Evolutionary conservation across 495 filamentous ascomycete species (phyloP), one percentile per base, ranked within the genome.

Genomic region (Lasiosphaeris hirsuta): DNA sequence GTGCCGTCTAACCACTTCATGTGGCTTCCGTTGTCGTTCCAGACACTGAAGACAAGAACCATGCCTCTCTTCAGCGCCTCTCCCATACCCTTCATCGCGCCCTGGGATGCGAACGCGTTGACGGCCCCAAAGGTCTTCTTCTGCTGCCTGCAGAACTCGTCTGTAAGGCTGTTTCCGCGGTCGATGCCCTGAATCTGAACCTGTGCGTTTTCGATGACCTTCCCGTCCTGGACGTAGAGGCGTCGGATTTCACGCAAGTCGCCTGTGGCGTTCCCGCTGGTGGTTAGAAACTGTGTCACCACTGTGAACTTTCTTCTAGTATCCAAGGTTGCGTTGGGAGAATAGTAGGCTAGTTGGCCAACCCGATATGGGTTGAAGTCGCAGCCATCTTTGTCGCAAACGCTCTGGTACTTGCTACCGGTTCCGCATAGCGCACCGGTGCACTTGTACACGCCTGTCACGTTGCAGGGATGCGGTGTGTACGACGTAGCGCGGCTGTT

Each of bases 271-370:
- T 17, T 44, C 7, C 75, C 74, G 55, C 79, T 75, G 53, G 74
- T 59, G 18, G 83, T 86, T 56, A 84, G 63, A 73, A 89, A 89
- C 63, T 89, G 84, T 4, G 86, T 90, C 35, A 85, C 80, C 4
- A 90, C 84, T 4, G 85, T 89, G 60, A 90, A 73, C 10, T 77
- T 75, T 48, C 76, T 72, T 37, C 67, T 75, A 49, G 85, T 84
- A 71, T 89, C 80, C 54, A 89, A 71, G 4, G 66, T 83, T 61
- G 60, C 57, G 47, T 62, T 68, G 63, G 72, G 69, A n/a, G 82
- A 83, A 66, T 78, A 86, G 75, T 83, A 88, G 46, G 51, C 62
- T 23, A 64, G 75, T 63, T 78, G 72, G 37, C 84, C 83, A 63
- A 79, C 70, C 33, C 73, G 73, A 75, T 81, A 88, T 10, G 82